A percentile compares a stretch with the other conserved stretches of the same genome.
Evolutionary conservation across 2,329 filamentous ascomycete species (phyloP).

Genomic region (Colletotrichum sp.): DNA sequence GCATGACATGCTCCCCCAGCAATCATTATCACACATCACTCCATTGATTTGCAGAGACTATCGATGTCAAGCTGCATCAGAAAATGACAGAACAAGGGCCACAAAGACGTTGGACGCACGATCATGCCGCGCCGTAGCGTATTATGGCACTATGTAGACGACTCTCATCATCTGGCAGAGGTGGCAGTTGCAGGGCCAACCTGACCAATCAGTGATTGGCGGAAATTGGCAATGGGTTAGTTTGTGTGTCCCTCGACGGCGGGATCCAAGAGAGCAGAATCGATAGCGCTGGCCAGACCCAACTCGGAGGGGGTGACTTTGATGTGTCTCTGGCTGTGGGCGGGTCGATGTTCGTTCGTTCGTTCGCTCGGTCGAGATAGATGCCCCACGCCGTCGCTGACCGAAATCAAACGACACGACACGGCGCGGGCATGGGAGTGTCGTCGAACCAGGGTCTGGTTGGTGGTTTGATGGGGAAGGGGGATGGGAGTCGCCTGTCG

Average conservation of each 20-base stretch:
- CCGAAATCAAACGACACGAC: conserved; percentile 19
- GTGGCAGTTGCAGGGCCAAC: not conserved
- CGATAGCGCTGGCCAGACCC: conserved; percentile 20
- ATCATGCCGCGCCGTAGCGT: not conserved
- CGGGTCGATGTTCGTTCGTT: conserved; percentile 13
- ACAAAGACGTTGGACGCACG: not conserved
- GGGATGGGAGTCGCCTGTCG: conserved; percentile 1
- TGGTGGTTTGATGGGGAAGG: conserved; percentile 1
- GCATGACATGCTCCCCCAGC: not conserved
- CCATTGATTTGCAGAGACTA: conserved; percentile 23
- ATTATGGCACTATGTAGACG: not conserved
- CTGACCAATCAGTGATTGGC: conserved; percentile 18
- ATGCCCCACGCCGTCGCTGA: conserved; percentile 18
- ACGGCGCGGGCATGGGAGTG: conserved; percentile 9
- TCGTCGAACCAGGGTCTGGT: conserved; percentile 4
- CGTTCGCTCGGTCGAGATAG: conserved; percentile 4
- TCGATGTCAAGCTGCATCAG: conserved; percentile 22
- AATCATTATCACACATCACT: conserved; percentile 24
- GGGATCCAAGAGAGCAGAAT: conserved; percentile 10
- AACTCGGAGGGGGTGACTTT: not conserved
- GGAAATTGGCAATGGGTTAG: conserved; percentile 15
- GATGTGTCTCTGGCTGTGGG: not conserved
- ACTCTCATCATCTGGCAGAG: not conserved
- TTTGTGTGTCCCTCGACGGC: not conserved
- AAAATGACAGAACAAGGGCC: not conserved